Conservation (phyloP, 805 yeast species). For the Kodamaea laetipori region DNA sequence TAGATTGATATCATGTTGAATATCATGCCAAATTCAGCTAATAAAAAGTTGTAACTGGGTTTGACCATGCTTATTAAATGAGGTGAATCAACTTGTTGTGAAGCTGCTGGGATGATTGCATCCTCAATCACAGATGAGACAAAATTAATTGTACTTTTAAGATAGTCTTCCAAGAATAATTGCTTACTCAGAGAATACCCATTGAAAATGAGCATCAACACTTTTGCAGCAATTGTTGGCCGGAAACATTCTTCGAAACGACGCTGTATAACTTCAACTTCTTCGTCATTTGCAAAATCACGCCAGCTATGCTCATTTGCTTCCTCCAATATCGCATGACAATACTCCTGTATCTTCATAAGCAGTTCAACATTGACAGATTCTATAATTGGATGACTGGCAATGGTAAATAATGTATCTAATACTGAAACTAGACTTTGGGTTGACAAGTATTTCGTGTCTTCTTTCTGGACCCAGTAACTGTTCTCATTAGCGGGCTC, state of each 20-base stretch:
- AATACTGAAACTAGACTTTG: conserved; percentile 17
- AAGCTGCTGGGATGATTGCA: conserved; percentile 20
- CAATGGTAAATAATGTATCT: conserved; percentile 31
- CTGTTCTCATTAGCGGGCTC: conserved; percentile 24
- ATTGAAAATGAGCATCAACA: conserved; percentile 39
- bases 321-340: conserved; percentile 27
- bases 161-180: conserved; percentile 48
- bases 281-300: not conserved
- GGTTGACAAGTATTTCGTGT: conserved; percentile 1
- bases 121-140: conserved; percentile 36
- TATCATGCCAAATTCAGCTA: conserved; percentile 17
- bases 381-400: conserved; percentile 15
- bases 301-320: conserved; percentile 12
- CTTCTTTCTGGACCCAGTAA: conserved; percentile 12
- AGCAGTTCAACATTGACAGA: conserved; percentile 20
- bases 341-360: conserved; percentile 26
- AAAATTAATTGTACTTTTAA: conserved; percentile 43
- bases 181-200: conserved; percentile 43
- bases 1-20: conserved; percentile 15
- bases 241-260: conserved; percentile 5
- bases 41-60: conserved; percentile 14
- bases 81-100: not conserved
- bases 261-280: not conserved
- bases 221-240: not conserved
- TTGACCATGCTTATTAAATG: conserved; percentile 12